These are phyloP conservation scores for Esteya vermicola DNA, from an alignment of 2,329 filamentous ascomycete genomes.

Conservation along the genomic window DNA sequence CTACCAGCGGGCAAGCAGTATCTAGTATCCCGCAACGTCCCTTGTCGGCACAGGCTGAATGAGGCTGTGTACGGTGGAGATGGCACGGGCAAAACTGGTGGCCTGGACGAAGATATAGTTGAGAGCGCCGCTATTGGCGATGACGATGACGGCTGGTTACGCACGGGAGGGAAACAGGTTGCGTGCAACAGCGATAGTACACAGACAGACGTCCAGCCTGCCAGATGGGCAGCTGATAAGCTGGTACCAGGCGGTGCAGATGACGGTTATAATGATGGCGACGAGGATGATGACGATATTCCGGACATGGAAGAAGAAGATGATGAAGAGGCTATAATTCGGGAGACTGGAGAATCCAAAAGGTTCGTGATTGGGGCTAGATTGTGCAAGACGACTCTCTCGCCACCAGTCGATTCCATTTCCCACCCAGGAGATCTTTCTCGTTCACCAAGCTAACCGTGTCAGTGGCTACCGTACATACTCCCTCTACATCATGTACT, in stretches of 20 bases:
- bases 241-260: conserved; percentile 25
- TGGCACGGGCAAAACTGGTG: conserved; percentile 39
- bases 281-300: conserved; percentile 55
- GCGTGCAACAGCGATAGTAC: background rate
- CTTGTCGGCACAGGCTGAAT: conserved; percentile 80
- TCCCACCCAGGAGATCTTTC: background rate
- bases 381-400: background rate
- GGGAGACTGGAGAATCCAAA: conserved; percentile 42
- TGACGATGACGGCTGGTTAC: conserved; percentile 80
- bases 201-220: background rate
- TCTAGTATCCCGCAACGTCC: conserved; percentile 84
- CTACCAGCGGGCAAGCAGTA: conserved; percentile 89
- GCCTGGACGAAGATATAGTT: conserved; percentile 28
- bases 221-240: conserved; percentile 17
- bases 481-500: conserved; percentile 96
- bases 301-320: conserved; percentile 98
- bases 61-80: conserved; percentile 87
- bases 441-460: background rate
- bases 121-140: conserved; percentile 39
- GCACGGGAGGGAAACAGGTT: conserved; percentile 51
- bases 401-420: no score
- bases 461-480: conserved; percentile 75
- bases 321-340: conserved; percentile 91
- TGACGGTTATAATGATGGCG: conserved; percentile 51
- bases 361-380: conserved; percentile 21